Evolutionary conservation across 2,329 filamentous ascomycete species (phyloP), one percentile per base, ranked within the genome.

Genomic region (Cytospora piceae): DNA sequence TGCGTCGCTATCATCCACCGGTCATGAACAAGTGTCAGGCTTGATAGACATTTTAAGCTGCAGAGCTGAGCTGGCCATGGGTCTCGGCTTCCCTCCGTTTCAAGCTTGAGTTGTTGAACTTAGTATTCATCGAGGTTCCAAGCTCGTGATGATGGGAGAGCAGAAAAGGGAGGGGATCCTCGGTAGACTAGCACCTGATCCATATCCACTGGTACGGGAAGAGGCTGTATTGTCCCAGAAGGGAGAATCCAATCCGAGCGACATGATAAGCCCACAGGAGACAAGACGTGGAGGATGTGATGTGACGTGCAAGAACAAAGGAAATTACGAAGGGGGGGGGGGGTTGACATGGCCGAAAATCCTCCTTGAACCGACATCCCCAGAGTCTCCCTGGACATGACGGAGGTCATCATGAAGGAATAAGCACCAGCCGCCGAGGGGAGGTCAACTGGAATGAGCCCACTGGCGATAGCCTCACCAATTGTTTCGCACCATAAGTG

Each of bases 1-100:
- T 62, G 52, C 60, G 55, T 15, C 60, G 46, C 55, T 31, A 27
- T 27, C 59, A 37, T 37, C 32, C 58, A 61, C 54, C 32, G 49
- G 46, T 27, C 34, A 61, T 32, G 51, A 55, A 53, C 59, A 52
- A 46, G 51, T 32, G 51, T 42, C 42, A 29, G 20, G 2, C 2
- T 49, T 27, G 57, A 17, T 32, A 58, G 27, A 31, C 46, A 51
- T 4, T 3, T 5, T 2, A 37, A 46, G 20, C 42, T 46, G 42
- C 42, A 46, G n/a, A 46, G 42, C 42, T 46, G 42, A 46, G 42
- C 20, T 46, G 42, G 20, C 42, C 42, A 46, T 46, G 42, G n/a
- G 42, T 46, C n/a, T 22, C 42, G 42, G 42, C 42, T 46, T 5
- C 20, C 20, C 7, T 46, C 42, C 42, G 42, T 15, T 39, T 17